A percentile compares a stretch with the other conserved stretches of the same genome.
Evolutionary conservation across 805 yeast species (phyloP).

Genomic region (Dipodascus albidus): DNA sequence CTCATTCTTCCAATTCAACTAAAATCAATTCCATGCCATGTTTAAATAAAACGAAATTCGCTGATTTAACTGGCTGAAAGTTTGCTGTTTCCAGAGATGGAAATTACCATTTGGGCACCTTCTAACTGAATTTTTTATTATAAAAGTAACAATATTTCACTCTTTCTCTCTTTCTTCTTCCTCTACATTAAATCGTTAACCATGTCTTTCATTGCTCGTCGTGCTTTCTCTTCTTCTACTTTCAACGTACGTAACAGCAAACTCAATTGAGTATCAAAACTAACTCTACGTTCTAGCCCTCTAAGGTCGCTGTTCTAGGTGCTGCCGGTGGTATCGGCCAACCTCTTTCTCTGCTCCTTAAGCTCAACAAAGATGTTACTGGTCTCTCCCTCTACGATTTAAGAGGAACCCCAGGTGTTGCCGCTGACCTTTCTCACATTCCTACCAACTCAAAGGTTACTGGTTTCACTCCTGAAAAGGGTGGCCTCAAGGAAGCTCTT

Average conservation of each 20-base stretch:
- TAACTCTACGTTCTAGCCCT: slow-evolving; percentile 11
- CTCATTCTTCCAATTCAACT: too few species aligned
- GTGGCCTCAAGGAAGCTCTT: slow-evolving; percentile 54
- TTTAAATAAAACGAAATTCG: not conserved
- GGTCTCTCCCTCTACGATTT: slow-evolving; percentile 80
- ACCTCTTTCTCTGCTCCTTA: slow-evolving; percentile 72
- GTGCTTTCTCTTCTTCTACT: slow-evolving; percentile 4
- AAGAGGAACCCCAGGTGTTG: slow-evolving; percentile 92
- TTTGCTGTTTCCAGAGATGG: not conserved
- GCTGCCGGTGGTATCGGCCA: slow-evolving; percentile 98
- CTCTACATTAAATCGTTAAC: not conserved
- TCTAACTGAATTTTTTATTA: not conserved
- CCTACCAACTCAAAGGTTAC: slow-evolving; percentile 83
- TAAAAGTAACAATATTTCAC: not conserved
- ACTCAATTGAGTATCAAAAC: not conserved
- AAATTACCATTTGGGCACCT: not conserved
- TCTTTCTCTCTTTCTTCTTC: not conserved
- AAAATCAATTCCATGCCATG: too few species aligned
- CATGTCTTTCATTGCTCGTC: slow-evolving; percentile 1
- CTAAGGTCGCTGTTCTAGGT: slow-evolving; percentile 77
- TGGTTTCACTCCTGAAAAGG: slow-evolving; percentile 77
- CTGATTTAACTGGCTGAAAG: not conserved
- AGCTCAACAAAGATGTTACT: slow-evolving; percentile 80
- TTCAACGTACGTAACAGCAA: not conserved
- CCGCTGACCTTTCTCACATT: slow-evolving; percentile 89